Conservation (phyloP, 768 basidiomycete species). For the Agaricus subrufescens region DNA sequence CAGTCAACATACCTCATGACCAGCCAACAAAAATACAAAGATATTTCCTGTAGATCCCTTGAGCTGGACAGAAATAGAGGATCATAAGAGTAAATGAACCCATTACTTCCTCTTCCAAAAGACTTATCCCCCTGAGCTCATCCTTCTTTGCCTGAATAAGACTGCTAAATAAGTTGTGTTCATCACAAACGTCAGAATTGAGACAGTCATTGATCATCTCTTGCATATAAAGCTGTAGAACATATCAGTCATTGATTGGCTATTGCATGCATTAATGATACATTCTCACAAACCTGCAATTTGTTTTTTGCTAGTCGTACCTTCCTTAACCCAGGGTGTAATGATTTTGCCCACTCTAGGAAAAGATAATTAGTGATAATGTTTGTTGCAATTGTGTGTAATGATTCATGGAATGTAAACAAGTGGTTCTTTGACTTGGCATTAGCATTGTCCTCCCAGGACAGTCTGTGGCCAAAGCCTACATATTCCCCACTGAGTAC, state of each 20-base stretch:
- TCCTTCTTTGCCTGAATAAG: slow-evolving; percentile 46
- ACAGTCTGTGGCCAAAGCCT: slow-evolving; percentile 50
- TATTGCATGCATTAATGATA: not conserved
- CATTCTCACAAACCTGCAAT: slow-evolving; percentile 28
- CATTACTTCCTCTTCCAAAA: slow-evolving; percentile 40
- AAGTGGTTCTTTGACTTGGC: slow-evolving; percentile 36
- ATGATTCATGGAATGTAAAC: slow-evolving; percentile 45
- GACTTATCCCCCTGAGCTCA: slow-evolving; percentile 24
- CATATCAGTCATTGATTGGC: not conserved
- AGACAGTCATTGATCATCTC: slow-evolving; percentile 44
- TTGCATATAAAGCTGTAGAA: not conserved
- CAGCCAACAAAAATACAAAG: slow-evolving; percentile 54
- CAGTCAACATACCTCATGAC: slow-evolving; percentile 43
- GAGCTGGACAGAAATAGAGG: not conserved
- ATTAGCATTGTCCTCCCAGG: slow-evolving; percentile 38
- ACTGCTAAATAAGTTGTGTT: slow-evolving; percentile 48
- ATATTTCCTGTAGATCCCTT: slow-evolving; percentile 30
- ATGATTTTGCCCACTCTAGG: slow-evolving; percentile 36
- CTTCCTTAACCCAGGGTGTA: slow-evolving; percentile 17
- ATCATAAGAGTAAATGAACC: slow-evolving; percentile 15
- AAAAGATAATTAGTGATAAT: slow-evolving; percentile 32
- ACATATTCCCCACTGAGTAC: not conserved
- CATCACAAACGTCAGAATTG: slow-evolving; percentile 29
- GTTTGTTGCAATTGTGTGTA: slow-evolving; percentile 38
- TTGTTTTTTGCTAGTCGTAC: slow-evolving; percentile 37